These are phyloP conservation scores for Debaryomyces coudertii DNA, from an alignment of 1,139 yeast genomes.

Conservation along the genomic window DNA sequence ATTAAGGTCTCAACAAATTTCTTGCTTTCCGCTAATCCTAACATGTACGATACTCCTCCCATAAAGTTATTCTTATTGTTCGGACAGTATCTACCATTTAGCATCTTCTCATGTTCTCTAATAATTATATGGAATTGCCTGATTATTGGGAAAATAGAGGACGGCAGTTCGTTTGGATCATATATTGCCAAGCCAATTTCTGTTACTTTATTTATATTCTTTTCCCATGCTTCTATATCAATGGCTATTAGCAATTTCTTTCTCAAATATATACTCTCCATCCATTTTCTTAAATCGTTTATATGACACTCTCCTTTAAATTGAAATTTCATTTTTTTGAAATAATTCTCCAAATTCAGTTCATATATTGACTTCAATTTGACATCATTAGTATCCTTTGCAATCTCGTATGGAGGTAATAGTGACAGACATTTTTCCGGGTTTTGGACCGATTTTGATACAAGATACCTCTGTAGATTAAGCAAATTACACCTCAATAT, in stretches of 20 bases:
- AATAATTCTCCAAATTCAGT: slow-evolving; percentile 19
- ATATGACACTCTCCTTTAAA: slow-evolving; percentile 21
- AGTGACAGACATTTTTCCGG: not conserved
- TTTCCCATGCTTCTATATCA: slow-evolving; percentile 73
- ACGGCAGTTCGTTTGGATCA: slow-evolving; percentile 53
- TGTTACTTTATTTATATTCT: slow-evolving; percentile 48
- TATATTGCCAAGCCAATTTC: slow-evolving; percentile 73
- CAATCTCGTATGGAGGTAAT: not conserved
- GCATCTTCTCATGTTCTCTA: slow-evolving; percentile 46
- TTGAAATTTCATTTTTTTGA: slow-evolving; percentile 21
- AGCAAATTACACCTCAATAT: not conserved
- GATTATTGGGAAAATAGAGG: slow-evolving; percentile 49
- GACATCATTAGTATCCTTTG: not conserved
- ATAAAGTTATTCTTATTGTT: slow-evolving; percentile 61
- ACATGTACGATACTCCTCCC: slow-evolving; percentile 57
- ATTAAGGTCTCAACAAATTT: slow-evolving; percentile 46
- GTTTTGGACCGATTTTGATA: not conserved
- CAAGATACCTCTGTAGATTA: not conserved
- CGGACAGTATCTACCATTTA: slow-evolving; percentile 64
- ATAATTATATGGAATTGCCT: slow-evolving; percentile 61
- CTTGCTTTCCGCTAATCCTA: slow-evolving; percentile 39
- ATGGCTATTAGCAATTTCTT: slow-evolving; percentile 52
- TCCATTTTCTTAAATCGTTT: slow-evolving; percentile 23
- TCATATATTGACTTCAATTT: not conserved
- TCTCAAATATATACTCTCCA: slow-evolving; percentile 33